These are phyloP conservation scores for Usnea hakonensis DNA, from an alignment of 495 filamentous ascomycete species.

Conservation along the genomic window DNA sequence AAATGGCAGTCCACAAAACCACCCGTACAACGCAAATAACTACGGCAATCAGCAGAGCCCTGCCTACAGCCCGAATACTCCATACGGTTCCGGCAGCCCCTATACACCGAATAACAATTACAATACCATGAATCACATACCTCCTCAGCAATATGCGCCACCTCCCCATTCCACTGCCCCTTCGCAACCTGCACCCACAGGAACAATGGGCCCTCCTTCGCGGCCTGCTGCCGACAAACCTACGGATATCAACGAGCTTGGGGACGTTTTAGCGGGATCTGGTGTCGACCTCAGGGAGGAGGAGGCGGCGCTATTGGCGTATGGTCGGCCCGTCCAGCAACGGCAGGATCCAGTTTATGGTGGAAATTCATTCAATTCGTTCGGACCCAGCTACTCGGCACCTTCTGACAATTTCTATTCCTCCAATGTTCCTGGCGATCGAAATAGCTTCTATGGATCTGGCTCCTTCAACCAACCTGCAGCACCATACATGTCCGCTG, in stretches of 20 bases:
- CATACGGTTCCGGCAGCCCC: constrained; percentile 11
- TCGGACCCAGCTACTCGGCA: constrained; percentile 38
- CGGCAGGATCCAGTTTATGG: constrained; percentile 20
- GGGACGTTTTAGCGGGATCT: constrained; percentile 68
- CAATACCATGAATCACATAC: constrained; percentile 11
- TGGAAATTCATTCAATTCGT: constrained; percentile 27
- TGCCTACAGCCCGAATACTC: constrained; percentile 9
- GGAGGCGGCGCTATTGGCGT: constrained; percentile 60
- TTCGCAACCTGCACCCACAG: constrained; percentile 31
- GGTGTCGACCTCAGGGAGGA: constrained; percentile 81
- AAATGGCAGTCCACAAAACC: constrained; percentile 18
- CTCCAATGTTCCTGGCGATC: constrained; percentile 40
- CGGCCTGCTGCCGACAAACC: constrained; percentile 58
- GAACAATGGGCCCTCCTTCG: constrained; percentile 74
- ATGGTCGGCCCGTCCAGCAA: constrained; percentile 37
- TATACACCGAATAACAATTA: constrained; percentile 14
- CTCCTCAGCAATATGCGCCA: constrained; percentile 7
- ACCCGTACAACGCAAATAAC: constrained; percentile 25
- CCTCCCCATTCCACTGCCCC: not conserved
- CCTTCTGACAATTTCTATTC: constrained; percentile 43
- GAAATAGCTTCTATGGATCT: constrained; percentile 48
- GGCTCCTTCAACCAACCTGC: constrained; percentile 49
- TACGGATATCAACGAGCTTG: constrained; percentile 61
- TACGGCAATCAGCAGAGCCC: constrained; percentile 24
- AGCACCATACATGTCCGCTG: constrained; percentile 34